These are phyloP conservation scores for Spergularia bocconei DNA, from an alignment of 148 eudicot species.

Conservation along the genomic window DNA sequence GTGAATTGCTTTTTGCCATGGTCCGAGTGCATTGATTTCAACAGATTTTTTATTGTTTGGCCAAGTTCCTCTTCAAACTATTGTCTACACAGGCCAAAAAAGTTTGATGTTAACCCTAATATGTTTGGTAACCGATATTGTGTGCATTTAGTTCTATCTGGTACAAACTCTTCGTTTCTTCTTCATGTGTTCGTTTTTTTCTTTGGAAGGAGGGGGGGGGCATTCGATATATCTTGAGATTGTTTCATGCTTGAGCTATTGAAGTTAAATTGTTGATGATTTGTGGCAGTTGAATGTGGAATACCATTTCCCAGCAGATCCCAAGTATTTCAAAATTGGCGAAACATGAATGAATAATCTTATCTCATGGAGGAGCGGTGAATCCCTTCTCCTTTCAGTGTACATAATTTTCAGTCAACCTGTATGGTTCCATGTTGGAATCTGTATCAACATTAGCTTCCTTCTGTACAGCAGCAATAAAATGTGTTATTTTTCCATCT, in stretches of 20 bases:
- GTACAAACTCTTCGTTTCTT: too few species aligned
- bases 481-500: background rate
- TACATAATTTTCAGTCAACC: constrained; percentile 15
- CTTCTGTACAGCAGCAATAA: background rate
- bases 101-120: background rate
- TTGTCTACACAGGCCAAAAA: background rate
- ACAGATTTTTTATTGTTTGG: background rate
- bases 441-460: background rate
- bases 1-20: background rate
- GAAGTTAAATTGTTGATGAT: constrained; percentile 5
- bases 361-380: background rate
- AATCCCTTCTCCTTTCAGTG: background rate
- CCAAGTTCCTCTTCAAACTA: background rate
- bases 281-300: constrained; percentile 64
- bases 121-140: too few species aligned
- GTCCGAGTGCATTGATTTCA: background rate
- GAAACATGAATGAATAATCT: constrained; percentile 25
- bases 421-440: constrained; percentile 8
- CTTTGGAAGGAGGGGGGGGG: too few species aligned
- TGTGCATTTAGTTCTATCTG: too few species aligned
- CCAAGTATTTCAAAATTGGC: constrained; percentile 69
- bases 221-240: background rate
- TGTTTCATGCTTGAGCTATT: background rate
- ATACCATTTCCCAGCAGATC: constrained; percentile 75
- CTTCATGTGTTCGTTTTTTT: too few species aligned